phyloP scores from a whole-genome alignment of 306 rosid species.

The Quercus parvula region DNA sequence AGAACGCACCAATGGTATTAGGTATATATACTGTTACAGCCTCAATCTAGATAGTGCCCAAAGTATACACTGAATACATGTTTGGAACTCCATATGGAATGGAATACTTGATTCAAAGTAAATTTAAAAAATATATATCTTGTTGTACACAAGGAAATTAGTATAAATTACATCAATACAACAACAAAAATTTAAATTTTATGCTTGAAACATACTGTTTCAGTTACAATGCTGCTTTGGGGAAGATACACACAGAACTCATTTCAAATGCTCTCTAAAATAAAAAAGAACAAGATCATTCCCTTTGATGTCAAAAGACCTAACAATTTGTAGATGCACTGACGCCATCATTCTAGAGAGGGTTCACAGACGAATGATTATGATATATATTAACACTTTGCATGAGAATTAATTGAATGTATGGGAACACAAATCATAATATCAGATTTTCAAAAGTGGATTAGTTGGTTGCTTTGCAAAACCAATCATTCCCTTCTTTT shows the following conservation, averaged over 20 bases:
- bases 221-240: background rate
- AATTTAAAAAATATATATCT: background rate
- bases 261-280: background rate
- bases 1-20: constrained; percentile 7
- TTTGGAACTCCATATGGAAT: background rate
- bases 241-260: background rate
- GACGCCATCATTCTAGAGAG: background rate
- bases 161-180: background rate
- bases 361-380: background rate
- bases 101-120: background rate
- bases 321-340: background rate
- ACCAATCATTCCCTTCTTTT: no score
- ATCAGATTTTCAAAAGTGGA: background rate
- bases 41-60: background rate
- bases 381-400: background rate
- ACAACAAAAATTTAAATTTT: background rate
- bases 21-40: background rate
- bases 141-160: background rate
- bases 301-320: background rate
- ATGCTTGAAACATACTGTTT: background rate
- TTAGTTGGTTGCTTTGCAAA: no score
- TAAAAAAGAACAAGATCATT: background rate
- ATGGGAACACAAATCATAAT: background rate
- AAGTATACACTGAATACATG: background rate
- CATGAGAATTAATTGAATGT: background rate